A percentile compares a stretch with the other conserved stretches of the same genome.
Conservation (phyloP, 192 early-diverging fungal species). For the Spinellus fusiger region DNA sequence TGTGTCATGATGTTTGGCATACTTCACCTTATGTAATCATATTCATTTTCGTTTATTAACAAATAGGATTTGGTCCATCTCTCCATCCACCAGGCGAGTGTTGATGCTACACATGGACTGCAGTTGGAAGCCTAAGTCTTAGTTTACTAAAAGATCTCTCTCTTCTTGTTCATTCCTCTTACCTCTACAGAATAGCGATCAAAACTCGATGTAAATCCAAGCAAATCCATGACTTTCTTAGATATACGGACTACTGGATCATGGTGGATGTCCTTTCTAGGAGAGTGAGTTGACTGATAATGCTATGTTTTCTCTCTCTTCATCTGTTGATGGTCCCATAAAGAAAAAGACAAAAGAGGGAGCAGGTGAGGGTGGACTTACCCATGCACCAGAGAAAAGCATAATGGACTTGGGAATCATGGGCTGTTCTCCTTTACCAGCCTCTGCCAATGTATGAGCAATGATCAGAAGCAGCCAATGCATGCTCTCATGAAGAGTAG, state of each 20-base stretch:
- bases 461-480: constrained; percentile 72
- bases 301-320: neutral
- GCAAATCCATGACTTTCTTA: constrained; percentile 40
- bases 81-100: constrained; percentile 69
- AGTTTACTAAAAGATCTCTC: too few species aligned
- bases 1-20: neutral
- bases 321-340: too few species aligned
- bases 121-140: constrained; percentile 42
- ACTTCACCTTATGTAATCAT: constrained; percentile 48
- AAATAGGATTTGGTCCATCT: constrained; percentile 71
- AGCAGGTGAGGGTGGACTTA: too few species aligned
- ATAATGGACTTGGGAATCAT: constrained; percentile 59
- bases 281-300: neutral
- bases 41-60: constrained; percentile 54
- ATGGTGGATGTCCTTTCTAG: constrained; percentile 19
- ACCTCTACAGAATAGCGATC: constrained; percentile 40
- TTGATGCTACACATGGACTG: constrained; percentile 66
- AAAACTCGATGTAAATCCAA: constrained; percentile 47
- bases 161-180: neutral
- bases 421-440: constrained; percentile 63
- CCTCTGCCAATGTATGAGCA: constrained; percentile 62
- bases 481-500: constrained; percentile 53
- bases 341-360: too few species aligned
- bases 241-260: constrained; percentile 49
- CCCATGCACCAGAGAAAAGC: constrained; percentile 44